A percentile compares a stretch with the other conserved stretches of the same genome.
Conservation (phyloP, 108 stramenopile species). For the Cyclotella kingstonii region DNA sequence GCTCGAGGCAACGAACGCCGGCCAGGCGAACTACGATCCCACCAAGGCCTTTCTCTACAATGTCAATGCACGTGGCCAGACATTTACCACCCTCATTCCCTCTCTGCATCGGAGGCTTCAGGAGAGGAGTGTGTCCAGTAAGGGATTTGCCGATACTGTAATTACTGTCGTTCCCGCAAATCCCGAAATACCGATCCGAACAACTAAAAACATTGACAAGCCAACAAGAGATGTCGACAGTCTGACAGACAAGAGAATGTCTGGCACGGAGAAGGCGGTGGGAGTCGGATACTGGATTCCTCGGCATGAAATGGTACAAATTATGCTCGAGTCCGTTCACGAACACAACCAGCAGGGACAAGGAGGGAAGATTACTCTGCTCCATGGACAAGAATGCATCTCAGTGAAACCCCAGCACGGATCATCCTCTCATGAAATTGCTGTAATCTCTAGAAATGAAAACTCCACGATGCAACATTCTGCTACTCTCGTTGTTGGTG, state of each 20-base stretch:
- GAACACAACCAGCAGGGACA: conserved; percentile 21
- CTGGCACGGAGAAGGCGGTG: conserved; percentile 18
- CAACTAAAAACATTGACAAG: background rate
- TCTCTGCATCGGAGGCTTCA: conserved; percentile 28
- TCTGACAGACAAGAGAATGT: background rate
- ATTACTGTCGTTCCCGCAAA: conserved; percentile 41
- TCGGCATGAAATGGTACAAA: conserved; percentile 42
- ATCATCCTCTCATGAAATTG: background rate
- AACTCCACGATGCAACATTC: background rate
- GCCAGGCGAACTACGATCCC: conserved; percentile 42
- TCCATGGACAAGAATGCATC: conserved; percentile 26
- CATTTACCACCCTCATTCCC: conserved; percentile 46
- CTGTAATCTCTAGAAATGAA: conserved; percentile 1
- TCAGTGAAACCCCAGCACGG: conserved; percentile 9
- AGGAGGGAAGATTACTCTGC: conserved; percentile 31
- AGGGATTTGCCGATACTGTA: conserved; percentile 15
- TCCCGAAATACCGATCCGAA: conserved; percentile 25
- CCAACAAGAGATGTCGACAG: background rate
- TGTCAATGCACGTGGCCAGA: conserved; percentile 50
- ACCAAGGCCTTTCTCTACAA: conserved; percentile 52
- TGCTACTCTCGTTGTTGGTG: conserved; percentile 52
- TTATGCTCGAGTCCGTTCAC: conserved; percentile 39
- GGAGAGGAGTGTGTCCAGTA: conserved; percentile 16
- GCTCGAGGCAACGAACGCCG: conserved; percentile 29
- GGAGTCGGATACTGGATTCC: conserved; percentile 46